Evolutionary conservation across 2,329 filamentous ascomycete species (phyloP).

Genomic region (Sordariomycetes sp.): DNA sequence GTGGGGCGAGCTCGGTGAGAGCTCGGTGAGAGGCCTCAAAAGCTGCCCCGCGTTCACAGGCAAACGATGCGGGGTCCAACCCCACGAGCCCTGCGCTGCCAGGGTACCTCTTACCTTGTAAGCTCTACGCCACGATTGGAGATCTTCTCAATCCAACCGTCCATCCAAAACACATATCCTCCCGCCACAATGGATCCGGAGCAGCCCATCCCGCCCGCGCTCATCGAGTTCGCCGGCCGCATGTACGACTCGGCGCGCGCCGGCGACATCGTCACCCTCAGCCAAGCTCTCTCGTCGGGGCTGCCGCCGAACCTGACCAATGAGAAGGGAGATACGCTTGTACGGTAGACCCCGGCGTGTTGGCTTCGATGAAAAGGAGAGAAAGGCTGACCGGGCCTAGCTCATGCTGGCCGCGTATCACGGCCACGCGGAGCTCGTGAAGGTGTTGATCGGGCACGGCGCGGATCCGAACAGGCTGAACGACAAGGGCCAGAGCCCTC

Average conservation of each 20-base stretch:
- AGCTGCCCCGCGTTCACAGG: not conserved
- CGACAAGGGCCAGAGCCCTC: conserved; percentile 55
- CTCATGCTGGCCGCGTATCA: conserved; percentile 67
- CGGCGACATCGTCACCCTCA: conserved; percentile 47
- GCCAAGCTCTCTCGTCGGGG: conserved; percentile 53
- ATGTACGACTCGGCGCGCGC: conserved; percentile 57
- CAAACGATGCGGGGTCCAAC: not conserved
- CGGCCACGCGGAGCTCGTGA: conserved; percentile 50
- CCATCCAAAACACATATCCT: not conserved
- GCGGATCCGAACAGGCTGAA: conserved; percentile 60
- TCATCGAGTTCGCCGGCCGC: conserved; percentile 52
- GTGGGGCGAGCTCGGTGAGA: too few relatives aligned
- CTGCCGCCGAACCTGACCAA: conserved; percentile 63
- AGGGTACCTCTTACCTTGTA: not conserved
- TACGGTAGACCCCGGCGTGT: conserved; percentile 18
- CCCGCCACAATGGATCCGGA: conserved; percentile 6
- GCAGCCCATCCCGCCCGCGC: conserved; percentile 43
- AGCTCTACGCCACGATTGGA: not conserved
- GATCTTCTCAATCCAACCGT: not conserved
- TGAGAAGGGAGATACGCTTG: conserved; percentile 61
- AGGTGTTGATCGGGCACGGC: conserved; percentile 48
- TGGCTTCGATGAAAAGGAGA: too few relatives aligned
- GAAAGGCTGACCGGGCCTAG: conserved; percentile 17
- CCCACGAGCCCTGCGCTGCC: not conserved
- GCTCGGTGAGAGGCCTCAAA: not conserved